These are phyloP conservation scores for Glutinoglossum americanum DNA, from an alignment of 495 filamentous ascomycete species.

Conservation along the genomic window DNA sequence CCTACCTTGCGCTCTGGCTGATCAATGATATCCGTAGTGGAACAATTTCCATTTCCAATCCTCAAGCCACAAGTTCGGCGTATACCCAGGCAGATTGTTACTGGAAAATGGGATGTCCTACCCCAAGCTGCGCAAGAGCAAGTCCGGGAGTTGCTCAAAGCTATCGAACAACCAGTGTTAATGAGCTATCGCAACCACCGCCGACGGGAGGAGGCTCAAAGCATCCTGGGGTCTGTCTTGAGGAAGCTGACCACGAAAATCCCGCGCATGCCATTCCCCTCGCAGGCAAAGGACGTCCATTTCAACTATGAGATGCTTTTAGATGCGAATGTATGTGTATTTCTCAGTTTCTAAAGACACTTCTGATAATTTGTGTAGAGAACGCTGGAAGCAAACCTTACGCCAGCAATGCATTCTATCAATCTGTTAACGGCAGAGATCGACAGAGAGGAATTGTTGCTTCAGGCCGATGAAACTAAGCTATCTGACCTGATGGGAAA, in stretches of 20 bases:
- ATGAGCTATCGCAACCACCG: conserved; percentile 30
- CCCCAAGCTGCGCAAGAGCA: conserved; percentile 28
- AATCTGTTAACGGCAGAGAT: conserved; percentile 32
- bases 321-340: conserved; percentile 28
- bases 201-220: conserved; percentile 33
- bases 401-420: conserved; percentile 29
- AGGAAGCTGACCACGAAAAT: conserved; percentile 27
- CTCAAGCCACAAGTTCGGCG: conserved; percentile 28
- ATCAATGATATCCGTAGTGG: neutral
- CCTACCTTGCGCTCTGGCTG: neutral
- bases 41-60: conserved; percentile 16
- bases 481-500: conserved; percentile 32
- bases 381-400: conserved; percentile 27
- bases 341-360: neutral
- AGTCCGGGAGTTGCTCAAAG: conserved; percentile 28
- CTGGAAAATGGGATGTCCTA: conserved; percentile 35
- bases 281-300: conserved; percentile 28
- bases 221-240: conserved; percentile 26
- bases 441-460: conserved; percentile 27
- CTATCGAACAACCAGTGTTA: conserved; percentile 33
- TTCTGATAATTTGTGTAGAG: conserved; percentile 15
- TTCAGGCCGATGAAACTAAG: conserved; percentile 27
- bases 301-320: conserved; percentile 40
- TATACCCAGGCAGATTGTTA: conserved; percentile 33
- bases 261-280: conserved; percentile 38